Percentiles rank a stretch among this genome's conserved stretches.
Evolutionary conservation across 371 early-diverging fungal genomes (phyloP).

Genomic region (Rhizomucor miehei): DNA sequence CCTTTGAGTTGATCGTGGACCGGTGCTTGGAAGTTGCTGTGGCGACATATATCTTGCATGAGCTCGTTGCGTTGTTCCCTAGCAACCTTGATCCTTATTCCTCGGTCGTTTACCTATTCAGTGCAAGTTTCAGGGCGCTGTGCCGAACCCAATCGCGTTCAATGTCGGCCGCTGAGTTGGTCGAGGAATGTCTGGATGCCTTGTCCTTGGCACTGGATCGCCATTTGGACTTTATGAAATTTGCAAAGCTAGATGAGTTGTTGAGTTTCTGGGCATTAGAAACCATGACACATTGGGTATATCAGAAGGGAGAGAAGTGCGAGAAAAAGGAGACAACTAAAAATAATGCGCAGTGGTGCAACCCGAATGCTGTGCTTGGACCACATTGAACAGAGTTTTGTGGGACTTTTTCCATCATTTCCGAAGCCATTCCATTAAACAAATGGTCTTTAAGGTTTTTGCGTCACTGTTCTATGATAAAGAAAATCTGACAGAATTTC

Average conservation of each 20-base stretch:
- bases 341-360: background rate
- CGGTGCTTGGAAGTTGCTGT: constrained; percentile 42
- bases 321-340: background rate
- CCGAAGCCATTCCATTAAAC: too few relatives aligned
- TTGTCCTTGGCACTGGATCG: constrained; percentile 13
- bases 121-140: constrained; percentile 37
- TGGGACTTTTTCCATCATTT: too few relatives aligned
- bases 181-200: constrained; percentile 4
- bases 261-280: constrained; percentile 14
- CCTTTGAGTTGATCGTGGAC: constrained; percentile 29
- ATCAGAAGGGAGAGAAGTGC: background rate
- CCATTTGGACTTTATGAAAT: constrained; percentile 22
- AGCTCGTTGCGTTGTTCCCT: too few relatives aligned
- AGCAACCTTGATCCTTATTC: too few relatives aligned
- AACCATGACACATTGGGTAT: constrained; percentile 9
- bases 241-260: constrained; percentile 17
- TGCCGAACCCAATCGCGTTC: constrained; percentile 44
- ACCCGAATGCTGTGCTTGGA: too few relatives aligned
- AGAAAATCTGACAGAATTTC: too few relatives aligned
- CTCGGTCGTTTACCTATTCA: constrained; percentile 33
- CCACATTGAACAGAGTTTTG: too few relatives aligned
- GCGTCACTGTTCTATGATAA: too few relatives aligned
- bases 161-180: constrained; percentile 25
- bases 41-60: background rate
- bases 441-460: too few relatives aligned